phyloP scores from a whole-genome alignment of 345 rosid species.

The Populus deltoides region DNA sequence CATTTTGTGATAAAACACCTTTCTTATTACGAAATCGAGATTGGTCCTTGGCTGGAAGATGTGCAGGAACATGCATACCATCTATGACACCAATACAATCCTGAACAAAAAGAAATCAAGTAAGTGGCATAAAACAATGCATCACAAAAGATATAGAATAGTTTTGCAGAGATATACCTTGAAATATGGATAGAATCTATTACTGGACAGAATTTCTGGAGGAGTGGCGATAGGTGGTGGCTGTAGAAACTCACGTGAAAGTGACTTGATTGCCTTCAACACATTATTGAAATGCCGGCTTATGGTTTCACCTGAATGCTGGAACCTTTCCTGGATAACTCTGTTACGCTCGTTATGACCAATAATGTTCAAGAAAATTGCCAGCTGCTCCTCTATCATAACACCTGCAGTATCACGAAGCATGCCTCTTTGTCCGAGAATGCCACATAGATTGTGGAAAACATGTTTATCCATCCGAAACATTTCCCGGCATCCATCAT shows the following conservation, averaged over 20 bases:
- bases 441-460: conserved; percentile 54
- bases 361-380: conserved; percentile 67
- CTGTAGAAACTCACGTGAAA: conserved; percentile 60
- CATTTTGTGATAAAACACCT: conserved; percentile 63
- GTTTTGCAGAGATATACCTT: conserved; percentile 39
- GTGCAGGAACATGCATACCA: conserved; percentile 69
- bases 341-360: conserved; percentile 85
- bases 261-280: conserved; percentile 70
- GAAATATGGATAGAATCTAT: conserved; percentile 68
- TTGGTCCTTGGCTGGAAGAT: conserved; percentile 73
- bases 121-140: conserved; percentile 8
- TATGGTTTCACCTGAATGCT: conserved; percentile 78
- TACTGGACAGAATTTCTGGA: conserved; percentile 39
- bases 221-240: conserved; percentile 44
- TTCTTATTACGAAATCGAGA: conserved; percentile 65
- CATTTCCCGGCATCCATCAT: conserved; percentile 56
- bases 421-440: conserved; percentile 54
- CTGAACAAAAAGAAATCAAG: conserved; percentile 36
- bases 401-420: conserved; percentile 64
- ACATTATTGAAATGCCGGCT: conserved; percentile 82
- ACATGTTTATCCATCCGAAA: conserved; percentile 76
- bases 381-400: conserved; percentile 72
- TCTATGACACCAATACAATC: conserved; percentile 75
- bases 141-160: not conserved
- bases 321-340: conserved; percentile 71